These are phyloP conservation scores for Trichoderma sp. DNA, from an alignment of 2,329 filamentous ascomycete species.

Conservation along the genomic window DNA sequence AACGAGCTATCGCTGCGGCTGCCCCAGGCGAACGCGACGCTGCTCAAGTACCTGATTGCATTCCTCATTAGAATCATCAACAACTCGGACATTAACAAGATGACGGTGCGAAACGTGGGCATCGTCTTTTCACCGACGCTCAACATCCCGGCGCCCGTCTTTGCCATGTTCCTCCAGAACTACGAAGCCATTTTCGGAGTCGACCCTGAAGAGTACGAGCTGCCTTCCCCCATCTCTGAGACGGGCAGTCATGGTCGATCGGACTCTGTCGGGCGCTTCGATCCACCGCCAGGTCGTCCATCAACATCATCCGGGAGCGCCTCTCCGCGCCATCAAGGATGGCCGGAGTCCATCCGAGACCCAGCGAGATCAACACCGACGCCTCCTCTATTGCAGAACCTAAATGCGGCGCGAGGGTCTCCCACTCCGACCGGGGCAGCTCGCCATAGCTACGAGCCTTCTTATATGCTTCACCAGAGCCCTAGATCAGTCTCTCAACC, in stretches of 20 bases:
- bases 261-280: conserved; percentile 34
- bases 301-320: conserved; percentile 50
- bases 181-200: conserved; percentile 82
- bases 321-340: conserved; percentile 52
- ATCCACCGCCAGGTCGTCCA: conserved; percentile 43
- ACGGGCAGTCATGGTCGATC: conserved; percentile 34
- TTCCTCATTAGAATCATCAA: conserved; percentile 93
- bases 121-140: conserved; percentile 97
- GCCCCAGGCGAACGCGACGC: conserved; percentile 73
- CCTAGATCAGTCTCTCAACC: conserved; percentile 38
- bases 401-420: conserved; percentile 36
- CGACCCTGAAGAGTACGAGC: conserved; percentile 62
- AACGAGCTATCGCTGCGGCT: conserved; percentile 76
- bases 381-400: conserved; percentile 44
- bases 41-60: conserved; percentile 80
- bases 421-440: conserved; percentile 42
- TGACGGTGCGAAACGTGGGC: conserved; percentile 95
- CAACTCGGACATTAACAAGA: conserved; percentile 88
- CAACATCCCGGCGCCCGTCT: conserved; percentile 92
- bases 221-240: conserved; percentile 46
- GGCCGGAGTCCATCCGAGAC: conserved; percentile 32
- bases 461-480: conserved; percentile 39
- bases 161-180: conserved; percentile 90
- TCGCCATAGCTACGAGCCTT: conserved; percentile 45
- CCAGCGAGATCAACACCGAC: conserved; percentile 46